Evolutionary conservation across 805 yeast genomes (phyloP), one percentile per base, ranked within the genome.

Genomic region (Kluyveromyces siamensis): DNA sequence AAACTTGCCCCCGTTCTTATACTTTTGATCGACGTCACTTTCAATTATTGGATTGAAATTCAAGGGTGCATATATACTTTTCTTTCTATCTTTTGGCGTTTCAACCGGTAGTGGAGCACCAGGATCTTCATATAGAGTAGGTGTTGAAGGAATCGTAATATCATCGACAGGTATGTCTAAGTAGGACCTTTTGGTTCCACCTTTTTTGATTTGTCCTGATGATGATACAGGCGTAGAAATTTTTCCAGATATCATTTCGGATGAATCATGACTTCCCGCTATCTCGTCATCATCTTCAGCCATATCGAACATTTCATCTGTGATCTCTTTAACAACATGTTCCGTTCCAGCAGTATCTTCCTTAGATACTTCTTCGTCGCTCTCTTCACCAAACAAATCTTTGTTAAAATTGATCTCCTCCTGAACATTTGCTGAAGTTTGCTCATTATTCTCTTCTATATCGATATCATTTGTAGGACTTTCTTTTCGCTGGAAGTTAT

Each of bases 1-100:
- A 61, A 86, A 91, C 59, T 90, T 85, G 1, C 99, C 99, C 6
- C 99, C 99, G 53, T 76, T 75, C 11, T 83, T 83, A 58, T 91
- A 91, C 59, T 91, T 91, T 49, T 85, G 80, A 61, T 91, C 98
- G 38, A 91, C 81, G 50, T 77, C 80, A 43, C 78, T 76, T 49
- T 80, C 81, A 48, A 87, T 84, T 17, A 83, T 75, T 0, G 96
- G 96, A 57, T 87, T 84, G 67, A 89, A 90, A 40, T 76, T 74
- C 40, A 89, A 70, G 0, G 96, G 95, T 0, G 96, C 86, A 65
- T 88, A 90, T 0, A 83, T 79, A 40, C 96, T 86, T 49, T 69
- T 76, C 46, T 63, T 69, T 45, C 63, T 66, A 10, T 69, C 75
- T 40, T 61, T 72, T n/a, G 77, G 75, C 0, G 79, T 67, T 49